Conservation (phyloP, 1,284 basidiomycete species). For the Apiotrichum veenhuisii region DNA sequence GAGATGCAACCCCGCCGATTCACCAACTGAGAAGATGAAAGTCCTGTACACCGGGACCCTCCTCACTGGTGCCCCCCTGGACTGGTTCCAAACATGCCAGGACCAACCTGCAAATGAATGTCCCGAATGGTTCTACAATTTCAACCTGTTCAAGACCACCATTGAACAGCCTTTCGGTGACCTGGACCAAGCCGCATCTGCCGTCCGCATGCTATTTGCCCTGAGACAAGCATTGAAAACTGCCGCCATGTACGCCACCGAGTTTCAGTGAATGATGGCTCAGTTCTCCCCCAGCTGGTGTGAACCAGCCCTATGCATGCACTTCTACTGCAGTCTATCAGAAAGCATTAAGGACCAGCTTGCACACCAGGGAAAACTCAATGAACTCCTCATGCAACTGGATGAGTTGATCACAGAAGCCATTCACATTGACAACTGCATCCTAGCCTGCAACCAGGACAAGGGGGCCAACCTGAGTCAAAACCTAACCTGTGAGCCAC, state of each 20-base stretch:
- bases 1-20: slow-evolving; percentile 14
- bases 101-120: background rate
- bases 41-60: slow-evolving; percentile 19
- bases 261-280: slow-evolving; percentile 13
- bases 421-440: no score
- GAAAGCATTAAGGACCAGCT: slow-evolving; percentile 20
- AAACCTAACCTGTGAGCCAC: no score
- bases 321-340: slow-evolving; percentile 22
- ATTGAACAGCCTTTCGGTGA: slow-evolving; percentile 13
- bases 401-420: no score
- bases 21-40: slow-evolving; percentile 17
- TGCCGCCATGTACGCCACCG: slow-evolving; percentile 13
- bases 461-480: no score
- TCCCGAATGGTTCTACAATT: slow-evolving; percentile 4
- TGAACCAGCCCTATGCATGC: slow-evolving; percentile 11
- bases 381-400: slow-evolving; percentile 2
- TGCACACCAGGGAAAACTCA: background rate
- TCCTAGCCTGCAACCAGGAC: no score
- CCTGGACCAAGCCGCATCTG: slow-evolving; percentile 15
- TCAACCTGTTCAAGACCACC: slow-evolving; percentile 6
- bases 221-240: slow-evolving; percentile 16
- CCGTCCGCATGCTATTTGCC: slow-evolving; percentile 10
- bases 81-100: slow-evolving; percentile 17
- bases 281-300: slow-evolving; percentile 17
- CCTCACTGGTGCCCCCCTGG: slow-evolving; percentile 18